phyloP scores from a whole-genome alignment of 106 monocot species.

The Cymbidium sinense region DNA sequence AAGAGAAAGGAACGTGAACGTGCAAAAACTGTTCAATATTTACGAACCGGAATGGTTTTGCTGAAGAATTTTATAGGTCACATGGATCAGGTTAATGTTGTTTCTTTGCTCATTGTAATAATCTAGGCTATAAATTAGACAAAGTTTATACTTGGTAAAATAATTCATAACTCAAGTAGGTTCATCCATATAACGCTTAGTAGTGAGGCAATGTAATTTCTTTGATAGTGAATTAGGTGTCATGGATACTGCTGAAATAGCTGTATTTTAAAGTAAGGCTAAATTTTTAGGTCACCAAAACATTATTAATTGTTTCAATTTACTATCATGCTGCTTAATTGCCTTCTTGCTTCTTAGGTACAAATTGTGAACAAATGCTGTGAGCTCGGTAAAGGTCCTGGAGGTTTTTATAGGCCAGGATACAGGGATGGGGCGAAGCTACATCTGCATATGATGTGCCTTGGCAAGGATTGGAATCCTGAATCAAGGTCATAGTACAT shows the following conservation, averaged over 20 bases:
- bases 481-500: conserved; percentile 29
- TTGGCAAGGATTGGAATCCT: conserved; percentile 82
- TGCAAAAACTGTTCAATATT: background rate
- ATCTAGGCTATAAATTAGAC: background rate
- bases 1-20: conserved; percentile 19
- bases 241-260: background rate
- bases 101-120: background rate
- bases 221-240: background rate
- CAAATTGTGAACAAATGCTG: conserved; percentile 32
- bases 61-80: conserved; percentile 31
- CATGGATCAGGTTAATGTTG: conserved; percentile 34
- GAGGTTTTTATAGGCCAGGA: conserved; percentile 67
- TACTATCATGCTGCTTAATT: background rate
- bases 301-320: background rate
- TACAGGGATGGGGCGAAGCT: conserved; percentile 53
- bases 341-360: conserved; percentile 22
- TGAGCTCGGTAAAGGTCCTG: conserved; percentile 41
- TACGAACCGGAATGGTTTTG: conserved; percentile 54
- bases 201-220: background rate
- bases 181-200: background rate
- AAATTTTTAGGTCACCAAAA: background rate
- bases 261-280: background rate
- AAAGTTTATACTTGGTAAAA: background rate
- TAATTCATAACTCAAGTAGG: background rate
- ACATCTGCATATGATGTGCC: conserved; percentile 67